These are phyloP conservation scores for Microdochium nivale DNA, from an alignment of 2,329 filamentous ascomycete genomes.

Conservation along the genomic window DNA sequence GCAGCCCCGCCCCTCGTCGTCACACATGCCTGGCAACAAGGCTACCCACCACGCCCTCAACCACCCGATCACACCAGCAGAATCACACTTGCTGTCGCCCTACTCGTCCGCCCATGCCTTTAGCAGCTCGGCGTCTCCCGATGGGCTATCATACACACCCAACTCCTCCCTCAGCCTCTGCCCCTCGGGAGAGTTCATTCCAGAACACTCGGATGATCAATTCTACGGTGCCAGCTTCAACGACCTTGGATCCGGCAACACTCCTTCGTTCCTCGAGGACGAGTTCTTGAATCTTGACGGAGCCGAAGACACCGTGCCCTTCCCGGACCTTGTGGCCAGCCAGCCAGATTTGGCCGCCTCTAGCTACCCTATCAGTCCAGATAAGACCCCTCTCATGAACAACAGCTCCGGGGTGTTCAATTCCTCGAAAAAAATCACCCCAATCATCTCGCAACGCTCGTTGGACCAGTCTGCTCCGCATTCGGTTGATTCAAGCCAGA, in stretches of 20 bases:
- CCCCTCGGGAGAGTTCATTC: constrained; percentile 38
- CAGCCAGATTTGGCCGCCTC: neutral
- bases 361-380: constrained; percentile 39
- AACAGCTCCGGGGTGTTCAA: constrained; percentile 31
- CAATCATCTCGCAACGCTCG: constrained; percentile 31
- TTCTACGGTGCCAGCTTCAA: constrained; percentile 43
- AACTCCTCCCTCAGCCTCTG: constrained; percentile 38
- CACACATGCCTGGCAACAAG: constrained; percentile 10
- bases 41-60: constrained; percentile 20
- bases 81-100: constrained; percentile 31
- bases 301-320: constrained; percentile 4
- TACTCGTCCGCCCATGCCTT: constrained; percentile 29
- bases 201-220: constrained; percentile 36
- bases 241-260: constrained; percentile 21
- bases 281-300: constrained; percentile 9
- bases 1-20: constrained; percentile 22
- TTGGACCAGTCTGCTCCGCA: constrained; percentile 18
- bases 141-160: constrained; percentile 33
- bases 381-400: constrained; percentile 36
- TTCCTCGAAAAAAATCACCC: constrained; percentile 13
- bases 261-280: constrained; percentile 36
- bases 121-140: constrained; percentile 30
- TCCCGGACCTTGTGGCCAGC: neutral
- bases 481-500: constrained; percentile 19
- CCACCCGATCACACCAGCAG: constrained; percentile 18